These are phyloP conservation scores for Barbatosphaeria neglecta DNA, from an alignment of 495 filamentous ascomycete species.

Conservation along the genomic window DNA sequence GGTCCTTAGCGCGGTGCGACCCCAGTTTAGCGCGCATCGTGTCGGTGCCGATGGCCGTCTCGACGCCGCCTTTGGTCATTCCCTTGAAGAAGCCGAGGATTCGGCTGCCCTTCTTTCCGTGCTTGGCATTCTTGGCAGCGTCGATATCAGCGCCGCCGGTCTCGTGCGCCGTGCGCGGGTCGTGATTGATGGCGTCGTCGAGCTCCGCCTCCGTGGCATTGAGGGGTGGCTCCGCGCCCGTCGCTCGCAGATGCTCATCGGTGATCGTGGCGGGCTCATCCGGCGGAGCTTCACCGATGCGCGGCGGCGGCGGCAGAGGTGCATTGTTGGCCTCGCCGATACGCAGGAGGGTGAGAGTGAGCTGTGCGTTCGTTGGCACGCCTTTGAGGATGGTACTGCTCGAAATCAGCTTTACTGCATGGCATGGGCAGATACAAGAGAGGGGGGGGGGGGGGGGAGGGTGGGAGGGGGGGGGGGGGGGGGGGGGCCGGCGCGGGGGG, in stretches of 20 bases:
- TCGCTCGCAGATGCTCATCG: conserved; percentile 30
- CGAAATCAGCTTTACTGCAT: conserved; percentile 12
- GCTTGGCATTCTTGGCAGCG: conserved; percentile 15
- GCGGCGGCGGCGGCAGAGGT: conserved; percentile 70
- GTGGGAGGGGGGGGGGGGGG: too few species aligned
- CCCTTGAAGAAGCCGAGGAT: conserved; percentile 59
- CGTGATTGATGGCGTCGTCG: conserved; percentile 27
- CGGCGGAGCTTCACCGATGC: conserved; percentile 40
- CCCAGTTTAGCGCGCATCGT: conserved; percentile 55
- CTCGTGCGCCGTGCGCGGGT: conserved; percentile 17
- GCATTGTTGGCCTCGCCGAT: conserved; percentile 76
- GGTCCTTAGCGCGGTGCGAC: conserved; percentile 52
- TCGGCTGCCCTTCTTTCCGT: conserved; percentile 33
- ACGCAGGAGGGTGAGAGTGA: conserved; percentile 74
- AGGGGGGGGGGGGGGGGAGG: too few species aligned
- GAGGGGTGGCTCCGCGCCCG: conserved; percentile 24
- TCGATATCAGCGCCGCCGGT: conserved; percentile 40
- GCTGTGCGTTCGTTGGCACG: conserved; percentile 80
- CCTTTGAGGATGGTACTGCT: conserved; percentile 63
- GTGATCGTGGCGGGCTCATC: conserved; percentile 34
- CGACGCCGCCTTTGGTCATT: conserved; percentile 53
- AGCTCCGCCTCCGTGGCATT: conserved; percentile 32
- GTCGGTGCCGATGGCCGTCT: conserved; percentile 59
- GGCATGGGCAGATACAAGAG: too few species aligned
- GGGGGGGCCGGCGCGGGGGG: too few species aligned